phyloP scores from a whole-genome alignment of 306 rosid species.

The Inga oerstediana region DNA sequence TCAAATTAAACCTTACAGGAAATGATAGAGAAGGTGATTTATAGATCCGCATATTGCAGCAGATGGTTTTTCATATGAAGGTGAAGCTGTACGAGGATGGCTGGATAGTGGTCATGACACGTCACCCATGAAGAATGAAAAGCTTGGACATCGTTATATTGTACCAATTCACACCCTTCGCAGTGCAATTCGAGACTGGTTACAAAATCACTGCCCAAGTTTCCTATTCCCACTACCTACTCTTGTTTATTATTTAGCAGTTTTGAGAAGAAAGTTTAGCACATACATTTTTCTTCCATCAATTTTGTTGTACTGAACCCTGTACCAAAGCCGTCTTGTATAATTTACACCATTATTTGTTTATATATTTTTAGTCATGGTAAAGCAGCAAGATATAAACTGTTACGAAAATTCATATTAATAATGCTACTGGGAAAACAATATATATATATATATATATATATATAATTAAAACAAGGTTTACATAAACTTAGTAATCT shows the following conservation, averaged over 20 bases:
- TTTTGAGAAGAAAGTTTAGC: constrained; percentile 26
- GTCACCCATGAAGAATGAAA: constrained; percentile 61
- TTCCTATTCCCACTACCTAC: constrained; percentile 2
- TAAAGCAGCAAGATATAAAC: background rate
- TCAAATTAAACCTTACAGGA: constrained; percentile 50
- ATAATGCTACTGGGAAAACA: too few relatives aligned
- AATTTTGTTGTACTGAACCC: constrained; percentile 32
- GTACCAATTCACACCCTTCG: constrained; percentile 86
- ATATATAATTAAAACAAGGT: too few relatives aligned
- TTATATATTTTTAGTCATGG: background rate
- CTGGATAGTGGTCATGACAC: too few relatives aligned
- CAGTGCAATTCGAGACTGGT: constrained; percentile 91
- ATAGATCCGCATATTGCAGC: constrained; percentile 94
- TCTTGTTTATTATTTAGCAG: constrained; percentile 25
- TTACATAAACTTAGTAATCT: too few relatives aligned
- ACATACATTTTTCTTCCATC: constrained; percentile 12
- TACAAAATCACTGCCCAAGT: constrained; percentile 55
- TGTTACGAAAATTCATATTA: too few relatives aligned
- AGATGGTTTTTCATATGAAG: constrained; percentile 92
- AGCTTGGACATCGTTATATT: constrained; percentile 63
- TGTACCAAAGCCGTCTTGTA: constrained; percentile 19
- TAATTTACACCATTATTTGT: constrained; percentile 7
- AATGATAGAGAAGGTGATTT: too few relatives aligned
- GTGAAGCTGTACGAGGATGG: constrained; percentile 73
- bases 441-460: too few relatives aligned